Evolutionary conservation across 2,329 filamentous ascomycete species (phyloP), one percentile per base, ranked within the genome.

Genomic region (Nigrospora sphaerica): DNA sequence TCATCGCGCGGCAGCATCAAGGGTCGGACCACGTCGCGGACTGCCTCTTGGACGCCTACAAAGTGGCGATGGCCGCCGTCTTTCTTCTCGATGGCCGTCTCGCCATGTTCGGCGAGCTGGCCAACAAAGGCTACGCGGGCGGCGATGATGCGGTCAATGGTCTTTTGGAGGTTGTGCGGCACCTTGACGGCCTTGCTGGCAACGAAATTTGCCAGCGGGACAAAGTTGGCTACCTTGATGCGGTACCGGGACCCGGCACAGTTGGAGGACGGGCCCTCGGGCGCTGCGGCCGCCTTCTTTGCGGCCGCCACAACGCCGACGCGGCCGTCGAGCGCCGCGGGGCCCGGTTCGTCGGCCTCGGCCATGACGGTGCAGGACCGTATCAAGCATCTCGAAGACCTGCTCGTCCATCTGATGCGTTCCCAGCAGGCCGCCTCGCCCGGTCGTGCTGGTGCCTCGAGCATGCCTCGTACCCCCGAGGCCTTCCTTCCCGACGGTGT

Each of bases 81-180:
- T 2, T 58, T 57, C 5, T 54, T 32, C 6, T 49, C 31, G 33
- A 59, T 49, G 3, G 45, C 14, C 12, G 40, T 17, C 2, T 44
- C 46, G 6, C 51, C 51, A 37, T 56, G 43, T 6, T 56, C 18
- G 5, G 35, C 45, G 9, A 65, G 38, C 11, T 53, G 47, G 0
- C 16, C 14, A 1, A 54, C 49, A 37, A 68, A 69, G 1, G 49
- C 49, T 18, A 58, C 51, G 11, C 68, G 61, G 4, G 59, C 44
- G 10, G 48, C n/a, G 32, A 73, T 73, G n/a, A 67, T 58, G 1
- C 65, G 60, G 28, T 65, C 51, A 4, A 74, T 50, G 0, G 65
- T 63, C 5, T 45, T 45, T 1, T 49, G 44, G 31, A 73, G 57
- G 6, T 54, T 51, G 0, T 17, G 16, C 0, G 68, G 64, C 0